Conservation (phyloP, 1,284 basidiomycete genomes). For the Peniophora sp. region DNA sequence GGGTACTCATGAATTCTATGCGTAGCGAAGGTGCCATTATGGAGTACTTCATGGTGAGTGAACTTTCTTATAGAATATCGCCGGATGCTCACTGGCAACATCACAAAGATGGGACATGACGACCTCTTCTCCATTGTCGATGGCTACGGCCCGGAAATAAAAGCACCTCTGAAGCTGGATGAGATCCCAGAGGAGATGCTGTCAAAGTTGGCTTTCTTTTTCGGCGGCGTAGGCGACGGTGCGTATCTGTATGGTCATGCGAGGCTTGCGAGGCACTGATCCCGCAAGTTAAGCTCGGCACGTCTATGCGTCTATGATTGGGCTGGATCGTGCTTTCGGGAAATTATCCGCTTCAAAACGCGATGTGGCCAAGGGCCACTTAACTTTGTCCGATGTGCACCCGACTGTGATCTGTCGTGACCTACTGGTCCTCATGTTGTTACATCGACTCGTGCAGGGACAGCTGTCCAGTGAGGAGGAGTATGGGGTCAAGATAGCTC, state of each 20-base stretch:
- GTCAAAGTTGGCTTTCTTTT: slow-evolving; percentile 11
- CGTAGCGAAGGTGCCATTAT: not conserved
- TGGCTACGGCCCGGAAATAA: slow-evolving; percentile 5
- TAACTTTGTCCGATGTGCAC: slow-evolving; percentile 19
- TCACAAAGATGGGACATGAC: slow-evolving; percentile 10
- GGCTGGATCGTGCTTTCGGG: slow-evolving; percentile 9
- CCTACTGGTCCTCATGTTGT: slow-evolving; percentile 14
- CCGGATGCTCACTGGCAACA: too few species aligned
- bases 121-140: slow-evolving; percentile 9
- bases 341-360: slow-evolving; percentile 7
- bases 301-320: slow-evolving; percentile 13
- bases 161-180: slow-evolving; percentile 6
- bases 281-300: slow-evolving; percentile 10
- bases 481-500: slow-evolving; percentile 5
- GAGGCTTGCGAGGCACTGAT: not conserved
- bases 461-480: not conserved
- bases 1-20: too few species aligned
- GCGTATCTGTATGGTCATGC: not conserved
- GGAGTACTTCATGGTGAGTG: not conserved
- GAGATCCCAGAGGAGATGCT: slow-evolving; percentile 3
- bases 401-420: slow-evolving; percentile 17
- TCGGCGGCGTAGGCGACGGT: slow-evolving; percentile 17
- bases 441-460: slow-evolving; percentile 11
- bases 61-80: not conserved
- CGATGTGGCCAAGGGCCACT: slow-evolving; percentile 11